A percentile compares a stretch with the other conserved stretches of the same genome.
Conservation (phyloP, 768 basidiomycete species). For the Mycena maculata region DNA sequence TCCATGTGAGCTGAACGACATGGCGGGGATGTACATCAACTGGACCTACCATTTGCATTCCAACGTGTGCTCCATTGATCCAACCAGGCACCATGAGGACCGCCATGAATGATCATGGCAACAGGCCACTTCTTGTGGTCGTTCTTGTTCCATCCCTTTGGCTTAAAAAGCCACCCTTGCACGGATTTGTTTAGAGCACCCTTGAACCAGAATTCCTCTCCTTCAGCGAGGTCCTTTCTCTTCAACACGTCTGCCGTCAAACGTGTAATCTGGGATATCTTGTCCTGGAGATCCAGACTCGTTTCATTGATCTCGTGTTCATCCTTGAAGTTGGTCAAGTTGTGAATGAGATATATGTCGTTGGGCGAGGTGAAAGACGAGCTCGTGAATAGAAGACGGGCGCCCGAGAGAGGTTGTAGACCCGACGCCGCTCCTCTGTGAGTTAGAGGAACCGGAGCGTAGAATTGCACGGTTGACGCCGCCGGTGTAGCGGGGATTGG, state of each 20-base stretch:
- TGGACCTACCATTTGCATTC: conserved; percentile 82
- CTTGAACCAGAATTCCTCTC: conserved; percentile 91
- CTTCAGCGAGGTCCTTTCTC: conserved; percentile 67
- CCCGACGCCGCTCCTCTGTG: conserved; percentile 66
- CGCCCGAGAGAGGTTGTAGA: conserved; percentile 68
- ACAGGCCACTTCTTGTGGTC: conserved; percentile 83
- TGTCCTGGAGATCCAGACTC: conserved; percentile 43
- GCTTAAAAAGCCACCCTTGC: conserved; percentile 89
- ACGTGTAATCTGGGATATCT: conserved; percentile 69
- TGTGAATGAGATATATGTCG: conserved; percentile 75
- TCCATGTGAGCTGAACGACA: neutral
- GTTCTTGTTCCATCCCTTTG: conserved; percentile 76
- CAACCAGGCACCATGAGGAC: conserved; percentile 88
- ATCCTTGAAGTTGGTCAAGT: conserved; percentile 57
- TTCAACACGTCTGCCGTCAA: conserved; percentile 69
- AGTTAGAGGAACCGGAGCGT: conserved; percentile 70
- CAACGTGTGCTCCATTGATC: conserved; percentile 83
- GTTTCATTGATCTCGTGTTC: conserved; percentile 49
- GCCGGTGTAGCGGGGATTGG: conserved; percentile 73
- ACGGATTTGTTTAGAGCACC: conserved; percentile 81
- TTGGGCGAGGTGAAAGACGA: conserved; percentile 85
- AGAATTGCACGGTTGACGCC: conserved; percentile 64
- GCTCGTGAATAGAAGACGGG: conserved; percentile 75
- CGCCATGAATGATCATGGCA: conserved; percentile 85
- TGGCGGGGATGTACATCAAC: neutral